Evolutionary conservation across 345 rosid species (phyloP).

Genomic region (Barbarea vulgaris): DNA sequence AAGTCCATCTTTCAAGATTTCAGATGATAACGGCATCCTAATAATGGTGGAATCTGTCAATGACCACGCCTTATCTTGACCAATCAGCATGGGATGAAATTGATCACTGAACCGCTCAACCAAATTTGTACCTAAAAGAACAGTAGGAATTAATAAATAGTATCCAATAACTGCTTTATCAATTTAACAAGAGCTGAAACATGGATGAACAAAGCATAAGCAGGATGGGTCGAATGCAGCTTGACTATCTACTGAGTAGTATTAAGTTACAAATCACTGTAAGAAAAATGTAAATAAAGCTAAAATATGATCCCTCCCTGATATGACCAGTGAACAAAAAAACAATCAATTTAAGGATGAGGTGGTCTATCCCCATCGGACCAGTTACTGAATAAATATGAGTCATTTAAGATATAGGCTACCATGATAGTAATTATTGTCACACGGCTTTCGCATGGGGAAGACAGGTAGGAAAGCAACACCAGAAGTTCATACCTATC

Average conservation of each 20-base stretch:
- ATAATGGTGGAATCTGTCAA: slow-evolving; percentile 73
- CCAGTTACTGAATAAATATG: slow-evolving; percentile 1
- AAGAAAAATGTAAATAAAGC: background rate
- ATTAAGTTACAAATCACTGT: slow-evolving; percentile 10
- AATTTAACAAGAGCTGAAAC: slow-evolving; percentile 22
- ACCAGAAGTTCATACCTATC: slow-evolving; percentile 55
- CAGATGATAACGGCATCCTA: slow-evolving; percentile 87
- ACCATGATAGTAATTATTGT: slow-evolving; percentile 3
- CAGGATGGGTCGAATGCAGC: background rate
- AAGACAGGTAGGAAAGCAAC: slow-evolving; percentile 14
- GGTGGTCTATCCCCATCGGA: background rate
- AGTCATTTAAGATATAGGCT: slow-evolving; percentile 11
- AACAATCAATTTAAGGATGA: background rate
- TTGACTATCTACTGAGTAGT: slow-evolving; percentile 4
- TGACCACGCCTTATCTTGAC: slow-evolving; percentile 69
- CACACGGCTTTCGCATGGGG: slow-evolving; percentile 2
- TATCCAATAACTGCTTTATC: slow-evolving; percentile 2
- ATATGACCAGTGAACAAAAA: background rate
- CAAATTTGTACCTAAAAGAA: slow-evolving; percentile 76
- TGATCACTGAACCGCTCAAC: slow-evolving; percentile 80
- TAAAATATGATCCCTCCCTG: slow-evolving; percentile 6
- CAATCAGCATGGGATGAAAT: slow-evolving; percentile 81
- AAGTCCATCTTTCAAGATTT: slow-evolving; percentile 74
- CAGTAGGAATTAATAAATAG: slow-evolving; percentile 17
- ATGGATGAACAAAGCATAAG: slow-evolving; percentile 14